Conservation (phyloP, 257 asterid species). For the Solanum infundibuliforme region DNA sequence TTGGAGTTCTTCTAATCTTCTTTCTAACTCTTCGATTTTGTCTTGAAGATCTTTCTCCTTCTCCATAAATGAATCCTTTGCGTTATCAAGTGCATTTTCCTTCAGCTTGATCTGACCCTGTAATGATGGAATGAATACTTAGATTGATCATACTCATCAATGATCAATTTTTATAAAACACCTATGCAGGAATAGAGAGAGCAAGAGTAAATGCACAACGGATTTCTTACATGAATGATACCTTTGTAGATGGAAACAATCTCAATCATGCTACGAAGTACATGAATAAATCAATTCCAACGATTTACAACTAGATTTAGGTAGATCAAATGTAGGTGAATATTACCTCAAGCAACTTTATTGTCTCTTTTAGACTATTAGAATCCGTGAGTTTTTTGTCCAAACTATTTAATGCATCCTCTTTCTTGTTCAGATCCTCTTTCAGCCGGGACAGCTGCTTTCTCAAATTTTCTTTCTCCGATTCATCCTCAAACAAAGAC, state of each 20-base stretch:
- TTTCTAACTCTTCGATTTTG: slow-evolving; percentile 61
- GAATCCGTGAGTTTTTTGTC: slow-evolving; percentile 50
- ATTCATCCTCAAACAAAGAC: slow-evolving; percentile 22
- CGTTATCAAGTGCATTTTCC: slow-evolving; percentile 57
- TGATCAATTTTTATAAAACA: background rate
- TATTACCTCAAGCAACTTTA: slow-evolving; percentile 77
- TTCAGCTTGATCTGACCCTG: slow-evolving; percentile 60
- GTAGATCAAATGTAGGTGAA: background rate
- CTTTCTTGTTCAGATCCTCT: slow-evolving; percentile 46
- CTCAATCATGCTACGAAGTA: background rate
- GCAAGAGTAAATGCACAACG: background rate
- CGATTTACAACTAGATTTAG: background rate
- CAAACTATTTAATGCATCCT: slow-evolving; percentile 37
- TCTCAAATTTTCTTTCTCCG: slow-evolving; percentile 61
- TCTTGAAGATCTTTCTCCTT: slow-evolving; percentile 58
- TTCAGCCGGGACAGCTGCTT: slow-evolving; percentile 35
- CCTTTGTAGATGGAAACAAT: background rate
- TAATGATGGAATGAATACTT: background rate
- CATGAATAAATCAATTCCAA: background rate
- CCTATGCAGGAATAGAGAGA: background rate
- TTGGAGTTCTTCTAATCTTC: slow-evolving; percentile 35
- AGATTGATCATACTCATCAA: background rate
- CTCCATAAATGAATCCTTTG: slow-evolving; percentile 45
- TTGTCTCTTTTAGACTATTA: slow-evolving; percentile 50
- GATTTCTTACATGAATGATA: background rate